Evolutionary conservation across 805 yeast species (phyloP).

Genomic region (Ogataea degrootiae): DNA sequence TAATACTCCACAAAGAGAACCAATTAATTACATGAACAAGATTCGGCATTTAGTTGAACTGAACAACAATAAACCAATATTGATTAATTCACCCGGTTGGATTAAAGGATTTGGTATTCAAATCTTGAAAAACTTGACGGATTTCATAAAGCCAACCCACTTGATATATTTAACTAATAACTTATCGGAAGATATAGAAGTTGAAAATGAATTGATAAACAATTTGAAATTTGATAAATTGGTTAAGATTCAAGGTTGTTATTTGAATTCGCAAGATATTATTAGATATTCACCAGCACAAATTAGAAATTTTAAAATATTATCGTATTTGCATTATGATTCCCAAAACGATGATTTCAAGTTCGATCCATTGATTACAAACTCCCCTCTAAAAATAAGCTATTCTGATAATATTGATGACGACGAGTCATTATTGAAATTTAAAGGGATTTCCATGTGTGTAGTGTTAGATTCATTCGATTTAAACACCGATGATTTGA

Average conservation of each 20-base stretch:
- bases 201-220: slow-evolving; percentile 26
- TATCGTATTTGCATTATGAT: slow-evolving; percentile 49
- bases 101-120: slow-evolving; percentile 80
- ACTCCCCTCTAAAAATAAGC: slow-evolving; percentile 38
- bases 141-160: slow-evolving; percentile 46
- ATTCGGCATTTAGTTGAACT: slow-evolving; percentile 36
- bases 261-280: slow-evolving; percentile 12
- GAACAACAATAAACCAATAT: slow-evolving; percentile 31
- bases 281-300: slow-evolving; percentile 46
- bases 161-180: slow-evolving; percentile 49
- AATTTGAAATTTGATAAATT: slow-evolving; percentile 21
- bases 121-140: slow-evolving; percentile 47
- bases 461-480: slow-evolving; percentile 30
- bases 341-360: slow-evolving; percentile 26
- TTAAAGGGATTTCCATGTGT: slow-evolving; percentile 34
- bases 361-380: slow-evolving; percentile 37
- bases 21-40: slow-evolving; percentile 46
- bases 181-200: slow-evolving; percentile 28
- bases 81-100: slow-evolving; percentile 89
- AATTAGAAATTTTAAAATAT: slow-evolving; percentile 44
- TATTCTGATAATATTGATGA: slow-evolving; percentile 24
- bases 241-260: slow-evolving; percentile 33
- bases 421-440: slow-evolving; percentile 3
- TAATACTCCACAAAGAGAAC: slow-evolving; percentile 62
- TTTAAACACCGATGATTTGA: slow-evolving; percentile 31